Evolutionary conservation across 306 rosid species (phyloP), one percentile per base, ranked within the genome.

Genomic region (Dalbergia cochinchinensis): DNA sequence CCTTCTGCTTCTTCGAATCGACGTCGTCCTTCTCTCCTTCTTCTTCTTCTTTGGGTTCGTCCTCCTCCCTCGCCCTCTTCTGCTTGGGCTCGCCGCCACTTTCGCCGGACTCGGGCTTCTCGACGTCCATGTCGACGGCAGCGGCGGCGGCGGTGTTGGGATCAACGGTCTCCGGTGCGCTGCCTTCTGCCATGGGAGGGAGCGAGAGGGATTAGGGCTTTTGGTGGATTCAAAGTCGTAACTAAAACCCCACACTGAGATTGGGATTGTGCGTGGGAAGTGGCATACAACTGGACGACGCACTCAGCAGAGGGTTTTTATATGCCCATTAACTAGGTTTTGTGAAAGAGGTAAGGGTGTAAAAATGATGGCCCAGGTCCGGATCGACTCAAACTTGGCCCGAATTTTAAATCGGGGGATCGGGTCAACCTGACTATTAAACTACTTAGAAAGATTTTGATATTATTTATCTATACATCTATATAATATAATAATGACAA

Each of bases 41-140:
- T 47, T 79, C 69, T 69, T 51, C 11, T 54, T 54, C 8, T n/a
- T 67, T 15, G 57, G 85, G 7, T 7, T 51, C 80, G 4, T 35
- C 73, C 11, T 86, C 87, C 68, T 86, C 89, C 74, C 85, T 47
- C 0, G 8, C 5, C 31, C 87, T 83, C 63, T 86, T 86, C 61
- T 51, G 72, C 1, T 71, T 65, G 20, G 71, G 8, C 26, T 67
- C 78, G 58, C 14, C 41, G 54, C 22, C 65, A 13, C 35, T 20
- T 20, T 70, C 82, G 0, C 11, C 82, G 26, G 78, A 35, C 11
- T 61, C 82, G 31, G 1, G 12, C 67, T 15, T 79, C 34, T 82
- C 89, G 22, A 86, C 76, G 2, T 83, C 87, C 89, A 86, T 80
- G 48, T 86, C 89, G 0, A 51, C 61, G 50, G 71, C 11, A 20